Percentiles rank a stretch among this genome's conserved stretches.
Evolutionary conservation across 192 early-diverging fungal species (phyloP).

Genomic region (Backusella tarrabulga): DNA sequence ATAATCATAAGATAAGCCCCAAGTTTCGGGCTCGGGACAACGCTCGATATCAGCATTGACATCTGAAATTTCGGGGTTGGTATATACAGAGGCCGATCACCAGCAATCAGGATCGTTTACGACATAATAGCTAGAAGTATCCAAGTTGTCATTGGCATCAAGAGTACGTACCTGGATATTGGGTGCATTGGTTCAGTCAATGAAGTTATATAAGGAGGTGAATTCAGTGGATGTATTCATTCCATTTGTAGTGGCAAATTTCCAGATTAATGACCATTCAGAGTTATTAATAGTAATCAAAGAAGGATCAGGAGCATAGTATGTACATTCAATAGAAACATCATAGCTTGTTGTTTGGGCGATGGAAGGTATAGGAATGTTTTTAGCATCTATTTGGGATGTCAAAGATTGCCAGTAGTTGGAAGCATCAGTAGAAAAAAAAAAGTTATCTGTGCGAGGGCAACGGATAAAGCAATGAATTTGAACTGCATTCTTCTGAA

Average conservation of each 20-base stretch:
- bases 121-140: slow-evolving; percentile 21
- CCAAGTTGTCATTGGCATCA: slow-evolving; percentile 24
- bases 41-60: slow-evolving; percentile 40
- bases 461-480: slow-evolving; percentile 3
- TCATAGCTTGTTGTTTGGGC: slow-evolving; percentile 35
- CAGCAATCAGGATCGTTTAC: slow-evolving; percentile 36
- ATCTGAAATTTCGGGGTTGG: slow-evolving; percentile 26
- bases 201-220: slow-evolving; percentile 41
- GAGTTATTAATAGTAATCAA: slow-evolving; percentile 9
- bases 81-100: slow-evolving; percentile 47
- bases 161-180: slow-evolving; percentile 23
- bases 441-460: not conserved
- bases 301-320: slow-evolving; percentile 20
- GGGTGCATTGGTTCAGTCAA: slow-evolving; percentile 44
- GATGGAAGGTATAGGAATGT: slow-evolving; percentile 27
- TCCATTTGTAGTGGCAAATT: slow-evolving; percentile 23
- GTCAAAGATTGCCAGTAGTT: slow-evolving; percentile 6
- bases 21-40: slow-evolving; percentile 41
- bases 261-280: slow-evolving; percentile 33
- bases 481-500: slow-evolving; percentile 30
- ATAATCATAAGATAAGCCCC: slow-evolving; percentile 64
- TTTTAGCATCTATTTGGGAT: slow-evolving; percentile 21
- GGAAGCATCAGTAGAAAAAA: not conserved
- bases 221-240: slow-evolving; percentile 43
- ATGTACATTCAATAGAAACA: slow-evolving; percentile 19